Evolutionary conservation across 1,139 yeast species (phyloP).

Genomic region (Pichia sp.): DNA sequence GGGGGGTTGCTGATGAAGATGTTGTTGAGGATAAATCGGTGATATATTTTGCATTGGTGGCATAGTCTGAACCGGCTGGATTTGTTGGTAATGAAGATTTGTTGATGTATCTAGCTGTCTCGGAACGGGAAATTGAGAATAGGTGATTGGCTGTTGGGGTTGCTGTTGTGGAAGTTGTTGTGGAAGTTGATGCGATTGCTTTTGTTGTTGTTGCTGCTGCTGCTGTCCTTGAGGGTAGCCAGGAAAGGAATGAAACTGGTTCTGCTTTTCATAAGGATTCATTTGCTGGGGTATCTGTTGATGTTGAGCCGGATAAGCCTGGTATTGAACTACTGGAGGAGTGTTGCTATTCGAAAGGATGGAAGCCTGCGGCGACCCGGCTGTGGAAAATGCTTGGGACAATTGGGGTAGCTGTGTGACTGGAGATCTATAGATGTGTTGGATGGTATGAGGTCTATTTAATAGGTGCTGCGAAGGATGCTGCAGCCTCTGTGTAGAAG

Average conservation of each 20-base stretch:
- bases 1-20: not conserved
- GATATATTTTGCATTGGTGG: not conserved
- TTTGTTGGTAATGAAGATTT: too few species aligned
- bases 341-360: not conserved
- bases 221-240: not conserved
- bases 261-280: not conserved
- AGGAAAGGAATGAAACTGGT: not conserved
- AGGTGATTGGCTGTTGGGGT: too few species aligned
- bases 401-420: not conserved
- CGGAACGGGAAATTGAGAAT: too few species aligned
- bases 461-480: not conserved
- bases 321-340: not conserved
- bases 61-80: too few species aligned
- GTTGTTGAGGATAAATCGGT: not conserved
- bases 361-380: not conserved
- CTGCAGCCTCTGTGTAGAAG: not conserved
- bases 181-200: not conserved
- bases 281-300: not conserved
- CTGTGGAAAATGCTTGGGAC: not conserved
- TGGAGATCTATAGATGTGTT: not conserved
- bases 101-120: too few species aligned
- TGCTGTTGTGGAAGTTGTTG: too few species aligned
- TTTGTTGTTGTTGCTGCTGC: slow-evolving; percentile 3
- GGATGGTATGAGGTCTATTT: not conserved
- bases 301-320: not conserved